Evolutionary conservation across 208 protist genomes (phyloP), one percentile per base, ranked within the genome.

Genomic region (Hexamita inflata): DNA sequence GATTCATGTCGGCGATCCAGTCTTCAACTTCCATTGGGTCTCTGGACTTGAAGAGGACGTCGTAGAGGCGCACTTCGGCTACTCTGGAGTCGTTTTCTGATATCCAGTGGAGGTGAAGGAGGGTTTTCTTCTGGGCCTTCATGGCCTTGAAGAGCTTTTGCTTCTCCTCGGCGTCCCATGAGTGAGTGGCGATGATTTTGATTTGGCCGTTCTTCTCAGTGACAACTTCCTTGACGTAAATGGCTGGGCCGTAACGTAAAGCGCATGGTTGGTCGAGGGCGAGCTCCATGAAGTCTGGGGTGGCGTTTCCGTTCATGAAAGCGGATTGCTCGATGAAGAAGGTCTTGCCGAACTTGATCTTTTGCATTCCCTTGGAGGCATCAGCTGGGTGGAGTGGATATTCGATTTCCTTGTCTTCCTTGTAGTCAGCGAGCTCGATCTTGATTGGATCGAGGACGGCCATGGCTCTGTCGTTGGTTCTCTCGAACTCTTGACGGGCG

Each of bases 51-150:
- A 92, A 93, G 0, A 92, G 75, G 19, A 68, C 59, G 15, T 74
- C 75, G 73, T 90, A 92, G 30, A 92, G 62, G 29, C 87, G 78
- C 0, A 91, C 82, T 65, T 91, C 84, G 1, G 67, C 39, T 34
- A 45, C 38, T 26, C 34, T 41, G 19, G 59, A 34, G 34, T 40
- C 66, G 32, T 26, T 1, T 15, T 74, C 75, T 7, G 64, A 64
- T 30, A 78, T 34, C 78, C 78, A 81, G 58, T 81, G 78, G 26
- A 81, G 30, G 41, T 73, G 15, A 45, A 7, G 9, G 9, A 59
- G 11, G 4, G 15, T 15, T 58, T 74, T 74, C 66, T 74, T 74
- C 49, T 53, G 9, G 11, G 28, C 24, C 34, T 76, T 76, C n/a
- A 45, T 9, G 28, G 9, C n/a, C 15, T 9, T 59, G 34, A 11